Conservation (phyloP, 2,329 filamentous ascomycete genomes). For the Albophoma yamanashiensis region DNA sequence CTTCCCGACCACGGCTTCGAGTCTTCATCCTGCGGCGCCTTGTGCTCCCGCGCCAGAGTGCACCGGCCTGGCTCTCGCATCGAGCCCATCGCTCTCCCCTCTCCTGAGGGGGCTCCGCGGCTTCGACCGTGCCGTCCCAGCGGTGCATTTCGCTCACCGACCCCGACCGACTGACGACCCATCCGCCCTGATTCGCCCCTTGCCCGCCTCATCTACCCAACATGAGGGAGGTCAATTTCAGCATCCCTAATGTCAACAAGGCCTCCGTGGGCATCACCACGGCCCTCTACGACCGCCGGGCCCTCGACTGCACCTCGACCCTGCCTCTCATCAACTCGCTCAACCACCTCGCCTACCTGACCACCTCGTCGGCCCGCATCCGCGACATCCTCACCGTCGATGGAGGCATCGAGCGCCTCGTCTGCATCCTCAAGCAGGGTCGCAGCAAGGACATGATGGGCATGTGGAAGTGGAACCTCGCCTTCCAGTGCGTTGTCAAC, state of each 20-base stretch:
- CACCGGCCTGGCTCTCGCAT: not conserved
- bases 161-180: not conserved
- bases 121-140: not conserved
- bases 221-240: constrained; percentile 99
- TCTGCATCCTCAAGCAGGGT: constrained; percentile 96
- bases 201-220: constrained; percentile 28
- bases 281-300: constrained; percentile 92
- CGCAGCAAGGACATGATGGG: constrained; percentile 98
- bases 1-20: not conserved
- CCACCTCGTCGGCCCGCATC: constrained; percentile 93
- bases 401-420: constrained; percentile 90
- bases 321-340: constrained; percentile 96
- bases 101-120: not conserved
- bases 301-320: constrained; percentile 96
- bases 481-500: constrained; percentile 98
- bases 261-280: constrained; percentile 98
- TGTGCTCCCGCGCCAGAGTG: not conserved
- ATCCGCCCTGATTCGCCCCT: not conserved
- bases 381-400: constrained; percentile 96
- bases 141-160: not conserved
- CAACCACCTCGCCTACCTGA: constrained; percentile 97
- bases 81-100: not conserved
- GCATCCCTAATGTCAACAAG: constrained; percentile 99
- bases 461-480: constrained; percentile 99
- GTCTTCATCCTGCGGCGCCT: not conserved